These are phyloP conservation scores for Thelonectria olida DNA, from an alignment of 2,329 filamentous ascomycete genomes.

Conservation along the genomic window DNA sequence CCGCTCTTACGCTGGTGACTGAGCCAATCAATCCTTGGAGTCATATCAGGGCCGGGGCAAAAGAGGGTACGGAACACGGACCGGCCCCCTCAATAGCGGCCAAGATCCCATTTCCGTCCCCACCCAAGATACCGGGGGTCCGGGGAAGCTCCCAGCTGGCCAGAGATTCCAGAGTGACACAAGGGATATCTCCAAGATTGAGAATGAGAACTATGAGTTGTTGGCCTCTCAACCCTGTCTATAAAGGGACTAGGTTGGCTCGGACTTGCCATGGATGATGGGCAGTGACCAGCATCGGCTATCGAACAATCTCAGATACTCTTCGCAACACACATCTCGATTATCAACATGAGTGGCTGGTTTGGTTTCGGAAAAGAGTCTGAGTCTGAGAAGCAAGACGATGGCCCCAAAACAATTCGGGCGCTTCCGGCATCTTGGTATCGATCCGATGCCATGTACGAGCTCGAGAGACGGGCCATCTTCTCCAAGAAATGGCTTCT, in stretches of 20 bases:
- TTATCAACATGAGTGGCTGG: slow-evolving; percentile 17
- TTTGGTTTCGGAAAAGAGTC: slow-evolving; percentile 10
- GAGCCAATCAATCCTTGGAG: background rate
- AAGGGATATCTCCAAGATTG: background rate
- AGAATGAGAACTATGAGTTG: background rate
- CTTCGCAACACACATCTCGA: background rate
- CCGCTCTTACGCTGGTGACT: background rate
- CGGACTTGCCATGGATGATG: background rate
- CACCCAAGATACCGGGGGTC: background rate
- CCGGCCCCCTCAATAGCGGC: background rate
- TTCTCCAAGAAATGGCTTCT: slow-evolving; percentile 66
- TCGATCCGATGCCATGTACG: slow-evolving; percentile 60
- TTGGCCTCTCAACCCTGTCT: background rate
- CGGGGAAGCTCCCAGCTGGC: background rate
- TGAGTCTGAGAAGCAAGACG: background rate
- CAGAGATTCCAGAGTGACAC: no score
- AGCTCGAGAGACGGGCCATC: slow-evolving; percentile 64
- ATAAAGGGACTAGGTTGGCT: slow-evolving; percentile 13
- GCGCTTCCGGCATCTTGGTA: slow-evolving; percentile 53
- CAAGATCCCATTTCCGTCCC: background rate
- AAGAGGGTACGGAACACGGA: slow-evolving; percentile 16
- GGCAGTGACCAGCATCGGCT: background rate
- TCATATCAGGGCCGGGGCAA: background rate
- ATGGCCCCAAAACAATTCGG: background rate
- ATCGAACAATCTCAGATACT: background rate